Conservation (phyloP, 2,329 filamentous ascomycete species). For the Sporothrix euskadiensis region DNA sequence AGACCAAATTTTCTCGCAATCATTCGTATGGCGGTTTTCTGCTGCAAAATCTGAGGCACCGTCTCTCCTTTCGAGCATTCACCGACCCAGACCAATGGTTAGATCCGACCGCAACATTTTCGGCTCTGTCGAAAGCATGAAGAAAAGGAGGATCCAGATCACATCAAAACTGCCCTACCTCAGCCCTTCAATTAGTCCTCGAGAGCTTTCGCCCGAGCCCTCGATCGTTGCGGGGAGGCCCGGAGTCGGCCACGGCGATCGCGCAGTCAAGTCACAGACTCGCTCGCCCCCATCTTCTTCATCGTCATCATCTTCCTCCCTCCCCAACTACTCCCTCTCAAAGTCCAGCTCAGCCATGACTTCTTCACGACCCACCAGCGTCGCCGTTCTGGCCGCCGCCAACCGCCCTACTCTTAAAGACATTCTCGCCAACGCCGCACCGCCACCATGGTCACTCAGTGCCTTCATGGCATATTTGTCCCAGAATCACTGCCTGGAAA, state of each 20-base stretch:
- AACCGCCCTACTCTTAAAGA: slow-evolving; percentile 73
- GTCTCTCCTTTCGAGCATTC: not conserved
- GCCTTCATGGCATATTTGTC: slow-evolving; percentile 97
- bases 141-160: slow-evolving; percentile 46
- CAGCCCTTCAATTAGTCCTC: slow-evolving; percentile 42
- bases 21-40: not conserved
- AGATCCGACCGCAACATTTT: not conserved
- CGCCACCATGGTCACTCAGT: slow-evolving; percentile 83
- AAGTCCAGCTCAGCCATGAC: slow-evolving; percentile 43
- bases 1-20: not conserved
- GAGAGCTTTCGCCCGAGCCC: slow-evolving; percentile 48
- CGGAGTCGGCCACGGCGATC: slow-evolving; percentile 46
- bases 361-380: slow-evolving; percentile 52
- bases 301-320: slow-evolving; percentile 21
- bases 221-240: slow-evolving; percentile 43
- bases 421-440: slow-evolving; percentile 81
- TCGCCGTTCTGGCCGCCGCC: slow-evolving; percentile 47
- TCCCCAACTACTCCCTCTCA: not conserved
- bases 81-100: not conserved
- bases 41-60: not conserved
- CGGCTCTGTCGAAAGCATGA: slow-evolving; percentile 31
- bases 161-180: slow-evolving; percentile 42
- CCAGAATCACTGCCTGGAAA: slow-evolving; percentile 95
- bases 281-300: slow-evolving; percentile 19
- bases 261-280: slow-evolving; percentile 9